phyloP scores from a whole-genome alignment of 1,139 yeast genomes.

The Taphrina deformans region DNA sequence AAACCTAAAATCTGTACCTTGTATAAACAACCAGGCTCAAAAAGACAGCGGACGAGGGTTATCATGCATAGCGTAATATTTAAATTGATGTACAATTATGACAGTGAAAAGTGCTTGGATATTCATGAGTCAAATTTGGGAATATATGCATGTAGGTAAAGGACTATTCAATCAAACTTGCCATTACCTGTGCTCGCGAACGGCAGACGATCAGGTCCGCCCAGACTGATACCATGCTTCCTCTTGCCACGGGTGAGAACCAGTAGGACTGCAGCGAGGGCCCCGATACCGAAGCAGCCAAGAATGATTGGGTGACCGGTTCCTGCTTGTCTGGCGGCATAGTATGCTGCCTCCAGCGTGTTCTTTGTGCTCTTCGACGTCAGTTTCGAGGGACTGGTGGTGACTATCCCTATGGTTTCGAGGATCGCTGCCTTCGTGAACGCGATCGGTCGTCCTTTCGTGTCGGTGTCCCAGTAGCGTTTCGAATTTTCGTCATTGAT shows the following conservation, averaged over 20 bases:
- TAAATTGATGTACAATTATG: too few species aligned
- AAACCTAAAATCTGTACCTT: not conserved
- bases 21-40: not conserved
- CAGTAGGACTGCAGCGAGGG: constrained; percentile 5
- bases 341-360: constrained; percentile 35
- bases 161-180: not conserved
- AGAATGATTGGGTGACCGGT: constrained; percentile 23
- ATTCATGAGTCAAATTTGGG: too few species aligned
- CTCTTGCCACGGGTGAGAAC: constrained; percentile 17
- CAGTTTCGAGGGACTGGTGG: constrained; percentile 41
- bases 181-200: constrained; percentile 1
- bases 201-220: not conserved
- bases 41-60: not conserved
- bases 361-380: constrained; percentile 41
- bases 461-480: constrained; percentile 44
- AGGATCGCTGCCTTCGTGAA: constrained; percentile 43
- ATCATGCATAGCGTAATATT: too few species aligned
- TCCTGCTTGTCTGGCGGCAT: constrained; percentile 27
- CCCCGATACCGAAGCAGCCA: not conserved
- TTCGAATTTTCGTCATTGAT: constrained; percentile 44
- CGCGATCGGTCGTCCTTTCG: constrained; percentile 41
- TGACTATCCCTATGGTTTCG: constrained; percentile 42
- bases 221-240: not conserved
- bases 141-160: not conserved
- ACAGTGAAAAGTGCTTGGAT: too few species aligned